A percentile compares a stretch with the other conserved stretches of the same genome.
phyloP scores from a whole-genome alignment of 2,329 filamentous ascomycete genomes.

The Hymenoscyphus linearis region DNA sequence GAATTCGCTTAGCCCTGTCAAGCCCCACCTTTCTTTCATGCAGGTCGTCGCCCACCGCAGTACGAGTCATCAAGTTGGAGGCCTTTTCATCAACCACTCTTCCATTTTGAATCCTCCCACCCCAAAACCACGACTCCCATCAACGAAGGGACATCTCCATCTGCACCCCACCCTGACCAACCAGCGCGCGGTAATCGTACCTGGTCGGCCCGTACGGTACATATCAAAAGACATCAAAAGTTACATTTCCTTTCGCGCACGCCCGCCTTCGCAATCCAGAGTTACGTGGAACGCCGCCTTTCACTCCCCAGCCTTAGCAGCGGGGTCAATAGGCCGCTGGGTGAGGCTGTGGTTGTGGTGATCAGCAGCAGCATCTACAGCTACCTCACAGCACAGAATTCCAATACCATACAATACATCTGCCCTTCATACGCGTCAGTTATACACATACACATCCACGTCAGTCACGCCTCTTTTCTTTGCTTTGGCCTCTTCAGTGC shows the following conservation, averaged over 20 bases:
- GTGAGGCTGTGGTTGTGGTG: not conserved
- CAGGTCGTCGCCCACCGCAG: not conserved
- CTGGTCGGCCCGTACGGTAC: not conserved
- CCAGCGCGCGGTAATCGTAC: not conserved
- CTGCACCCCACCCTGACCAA: not conserved
- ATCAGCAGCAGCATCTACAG: not conserved
- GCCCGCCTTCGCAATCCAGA: not conserved
- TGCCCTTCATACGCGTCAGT: not conserved
- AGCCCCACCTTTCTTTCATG: not conserved
- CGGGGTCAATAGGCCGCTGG: not conserved
- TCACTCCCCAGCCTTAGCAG: not conserved
- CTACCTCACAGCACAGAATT: not conserved
- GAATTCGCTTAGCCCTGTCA: not conserved
- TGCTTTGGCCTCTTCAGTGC: no score
- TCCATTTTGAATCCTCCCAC: not conserved
- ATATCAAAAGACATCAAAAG: not conserved
- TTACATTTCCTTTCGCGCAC: not conserved
- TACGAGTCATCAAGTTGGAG: conserved; percentile 1
- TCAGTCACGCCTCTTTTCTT: no score
- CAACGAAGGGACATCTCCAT: not conserved
- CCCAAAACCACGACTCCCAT: not conserved
- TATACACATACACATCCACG: no score
- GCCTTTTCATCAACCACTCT: not conserved
- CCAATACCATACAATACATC: not conserved
- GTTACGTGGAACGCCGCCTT: not conserved